Evolutionary conservation across 225 moss, liverwort and hornwort species (phyloP).

Genomic region (Climacium dendroides): DNA sequence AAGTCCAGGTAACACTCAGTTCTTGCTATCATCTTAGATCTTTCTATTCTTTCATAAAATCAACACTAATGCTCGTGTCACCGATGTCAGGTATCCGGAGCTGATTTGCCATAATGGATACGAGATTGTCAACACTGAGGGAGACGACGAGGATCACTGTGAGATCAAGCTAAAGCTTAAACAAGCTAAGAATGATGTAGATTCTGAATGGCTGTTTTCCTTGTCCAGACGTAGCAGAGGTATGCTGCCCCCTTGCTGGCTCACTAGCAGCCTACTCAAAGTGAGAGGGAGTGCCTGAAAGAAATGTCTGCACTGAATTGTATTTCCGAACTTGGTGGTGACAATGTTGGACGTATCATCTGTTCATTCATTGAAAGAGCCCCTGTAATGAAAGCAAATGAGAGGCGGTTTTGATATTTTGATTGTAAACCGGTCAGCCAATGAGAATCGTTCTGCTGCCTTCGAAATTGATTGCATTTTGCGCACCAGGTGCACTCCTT

Average conservation of each 20-base stretch:
- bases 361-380: background rate
- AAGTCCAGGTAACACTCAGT: conserved; percentile 34
- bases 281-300: background rate
- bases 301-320: background rate
- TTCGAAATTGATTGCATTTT: background rate
- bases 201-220: conserved; percentile 18
- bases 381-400: background rate
- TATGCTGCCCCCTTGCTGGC: conserved; percentile 31
- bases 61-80: background rate
- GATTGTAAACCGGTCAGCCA: background rate
- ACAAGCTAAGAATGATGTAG: background rate
- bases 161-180: conserved; percentile 18
- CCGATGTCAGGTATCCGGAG: conserved; percentile 40
- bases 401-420: background rate
- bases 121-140: conserved; percentile 14
- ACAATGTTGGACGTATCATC: background rate
- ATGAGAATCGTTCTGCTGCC: background rate
- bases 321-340: background rate
- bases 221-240: conserved; percentile 29
- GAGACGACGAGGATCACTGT: conserved; percentile 6
- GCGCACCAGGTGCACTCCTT: background rate
- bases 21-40: background rate
- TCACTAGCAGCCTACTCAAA: conserved; percentile 27
- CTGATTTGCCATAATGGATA: conserved; percentile 55
- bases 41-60: background rate